Evolutionary conservation across 176 grass and related monocot genomes (phyloP).

Genomic region (Oryza punctata): DNA sequence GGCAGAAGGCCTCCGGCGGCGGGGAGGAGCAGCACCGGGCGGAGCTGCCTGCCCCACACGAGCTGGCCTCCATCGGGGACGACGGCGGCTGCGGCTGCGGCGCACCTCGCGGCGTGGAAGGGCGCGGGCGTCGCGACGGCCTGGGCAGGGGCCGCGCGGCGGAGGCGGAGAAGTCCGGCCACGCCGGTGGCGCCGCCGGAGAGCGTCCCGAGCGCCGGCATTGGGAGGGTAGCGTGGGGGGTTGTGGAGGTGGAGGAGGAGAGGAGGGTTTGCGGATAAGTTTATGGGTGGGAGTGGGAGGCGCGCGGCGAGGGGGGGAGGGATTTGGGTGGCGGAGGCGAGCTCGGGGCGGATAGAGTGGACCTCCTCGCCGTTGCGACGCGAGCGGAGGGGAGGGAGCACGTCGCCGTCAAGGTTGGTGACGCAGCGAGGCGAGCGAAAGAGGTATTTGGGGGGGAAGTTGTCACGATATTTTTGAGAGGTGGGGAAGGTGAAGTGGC

Average conservation of each 20-base stretch:
- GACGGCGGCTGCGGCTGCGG: neutral
- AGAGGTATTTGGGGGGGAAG: too few relatives aligned
- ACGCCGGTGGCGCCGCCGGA: conserved; percentile 49
- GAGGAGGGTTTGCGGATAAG: conserved; percentile 34
- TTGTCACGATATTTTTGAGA: too few relatives aligned
- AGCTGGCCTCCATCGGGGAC: conserved; percentile 61
- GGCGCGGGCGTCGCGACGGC: conserved; percentile 6
- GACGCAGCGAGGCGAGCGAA: too few relatives aligned
- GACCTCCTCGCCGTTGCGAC: neutral
- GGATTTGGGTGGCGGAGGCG: conserved; percentile 54
- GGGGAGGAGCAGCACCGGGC: conserved; percentile 62
- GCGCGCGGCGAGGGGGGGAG: neutral
- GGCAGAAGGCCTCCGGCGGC: neutral
- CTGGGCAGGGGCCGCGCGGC: conserved; percentile 6
- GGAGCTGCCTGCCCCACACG: conserved; percentile 81
- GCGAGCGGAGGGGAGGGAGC: neutral
- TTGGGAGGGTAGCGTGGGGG: conserved; percentile 17
- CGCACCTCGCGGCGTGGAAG: conserved; percentile 16
- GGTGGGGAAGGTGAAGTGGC: too few relatives aligned
- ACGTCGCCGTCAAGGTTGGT: conserved; percentile 22
- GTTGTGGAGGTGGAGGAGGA: neutral
- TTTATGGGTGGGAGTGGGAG: conserved; percentile 21
- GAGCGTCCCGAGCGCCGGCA: conserved; percentile 68
- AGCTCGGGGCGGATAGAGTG: conserved; percentile 35
- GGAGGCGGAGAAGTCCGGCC: conserved; percentile 65